These are phyloP conservation scores for Tieghemostelium lacteum DNA, from an alignment of 78 protist genomes.

Conservation along the genomic window DNA sequence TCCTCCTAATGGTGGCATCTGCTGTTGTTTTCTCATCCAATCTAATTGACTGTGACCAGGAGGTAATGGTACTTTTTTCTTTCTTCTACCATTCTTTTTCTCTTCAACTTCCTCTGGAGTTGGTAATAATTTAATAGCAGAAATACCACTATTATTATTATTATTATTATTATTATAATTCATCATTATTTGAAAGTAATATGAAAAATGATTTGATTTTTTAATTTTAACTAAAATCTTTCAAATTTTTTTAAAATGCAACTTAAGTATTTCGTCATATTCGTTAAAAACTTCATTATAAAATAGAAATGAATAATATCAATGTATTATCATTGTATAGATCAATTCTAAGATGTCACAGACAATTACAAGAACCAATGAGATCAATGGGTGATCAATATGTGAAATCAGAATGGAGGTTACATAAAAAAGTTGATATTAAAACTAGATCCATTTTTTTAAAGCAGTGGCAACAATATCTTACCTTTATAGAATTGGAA, in stretches of 20 bases:
- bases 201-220: not conserved
- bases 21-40: slow-evolving; percentile 60
- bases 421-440: slow-evolving; percentile 33
- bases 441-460: slow-evolving; percentile 14
- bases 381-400: slow-evolving; percentile 78
- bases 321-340: slow-evolving; percentile 27
- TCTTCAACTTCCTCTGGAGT: slow-evolving; percentile 63
- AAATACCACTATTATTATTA: not conserved
- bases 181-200: not conserved
- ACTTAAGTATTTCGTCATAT: not conserved
- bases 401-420: slow-evolving; percentile 54
- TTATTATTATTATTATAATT: not conserved
- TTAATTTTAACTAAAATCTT: too few species aligned
- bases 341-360: slow-evolving; percentile 45
- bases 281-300: not conserved
- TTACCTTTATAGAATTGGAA: not conserved
- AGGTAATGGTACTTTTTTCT: slow-evolving; percentile 74
- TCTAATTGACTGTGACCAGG: slow-evolving; percentile 74
- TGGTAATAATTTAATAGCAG: slow-evolving; percentile 13
- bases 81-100: slow-evolving; percentile 61
- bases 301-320: not conserved
- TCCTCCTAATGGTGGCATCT: not conserved
- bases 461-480: slow-evolving; percentile 32
- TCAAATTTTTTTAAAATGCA: too few species aligned
- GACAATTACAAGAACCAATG: slow-evolving; percentile 65